Evolutionary conservation across 2,329 filamentous ascomycete species (phyloP).

Genomic region (Colletotrichum tropicicola): DNA sequence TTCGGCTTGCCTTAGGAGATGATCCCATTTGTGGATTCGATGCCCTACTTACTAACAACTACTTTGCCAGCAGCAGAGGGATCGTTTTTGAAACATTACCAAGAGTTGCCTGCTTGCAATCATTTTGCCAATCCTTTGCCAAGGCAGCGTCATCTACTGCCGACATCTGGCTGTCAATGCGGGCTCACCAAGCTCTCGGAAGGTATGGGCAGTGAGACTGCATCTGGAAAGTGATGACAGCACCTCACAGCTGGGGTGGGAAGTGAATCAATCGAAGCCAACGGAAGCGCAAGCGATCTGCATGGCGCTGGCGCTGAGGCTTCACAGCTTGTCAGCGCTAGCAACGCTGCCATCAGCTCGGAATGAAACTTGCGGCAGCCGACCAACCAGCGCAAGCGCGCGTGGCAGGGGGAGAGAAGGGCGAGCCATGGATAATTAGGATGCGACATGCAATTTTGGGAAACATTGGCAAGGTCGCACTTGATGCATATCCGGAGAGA

Average conservation of each 20-base stretch:
- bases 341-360: conserved; percentile 7
- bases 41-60: not conserved
- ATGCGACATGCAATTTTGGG: conserved; percentile 16
- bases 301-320: conserved; percentile 7
- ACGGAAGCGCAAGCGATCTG: conserved; percentile 8
- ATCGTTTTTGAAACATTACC: conserved; percentile 1
- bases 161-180: not conserved
- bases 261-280: not conserved
- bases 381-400: conserved; percentile 1
- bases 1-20: not conserved
- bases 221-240: not conserved
- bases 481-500: not conserved
- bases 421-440: conserved; percentile 15
- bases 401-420: not conserved
- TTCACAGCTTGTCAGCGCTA: conserved; percentile 19
- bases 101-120: not conserved
- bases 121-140: not conserved
- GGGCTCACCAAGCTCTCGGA: not conserved
- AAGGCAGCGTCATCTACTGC: not conserved
- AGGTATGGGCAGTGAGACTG: not conserved
- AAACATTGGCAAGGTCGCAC: conserved; percentile 4
- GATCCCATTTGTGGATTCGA: not conserved
- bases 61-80: not conserved
- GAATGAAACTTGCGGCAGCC: conserved; percentile 4
- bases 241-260: not conserved